A percentile compares a stretch with the other conserved stretches of the same genome.
Conservation (phyloP, 139 green algal species). For the Chlorella sorokiniana region DNA sequence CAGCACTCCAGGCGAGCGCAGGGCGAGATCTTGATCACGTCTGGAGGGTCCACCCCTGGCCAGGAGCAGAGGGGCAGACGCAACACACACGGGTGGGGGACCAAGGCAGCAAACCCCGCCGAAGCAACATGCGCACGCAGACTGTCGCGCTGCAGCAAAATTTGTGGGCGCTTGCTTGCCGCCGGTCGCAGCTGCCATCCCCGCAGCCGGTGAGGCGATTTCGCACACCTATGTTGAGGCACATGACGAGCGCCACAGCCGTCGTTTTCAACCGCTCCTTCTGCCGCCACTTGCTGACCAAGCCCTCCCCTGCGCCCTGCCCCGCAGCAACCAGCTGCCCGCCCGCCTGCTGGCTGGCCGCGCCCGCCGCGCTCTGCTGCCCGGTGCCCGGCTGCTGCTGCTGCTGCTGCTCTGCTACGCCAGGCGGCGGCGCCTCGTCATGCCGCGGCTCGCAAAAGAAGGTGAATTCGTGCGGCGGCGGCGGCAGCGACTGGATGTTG, state of each 20-base stretch:
- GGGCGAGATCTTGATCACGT: slow-evolving; percentile 97
- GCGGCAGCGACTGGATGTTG: slow-evolving; percentile 9
- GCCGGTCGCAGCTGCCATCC: not conserved
- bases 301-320: not conserved
- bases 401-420: not conserved
- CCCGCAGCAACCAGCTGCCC: not conserved
- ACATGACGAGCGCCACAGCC: slow-evolving; percentile 95
- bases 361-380: not conserved
- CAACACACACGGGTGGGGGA: not conserved
- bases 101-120: not conserved
- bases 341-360: not conserved
- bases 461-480: slow-evolving; percentile 8
- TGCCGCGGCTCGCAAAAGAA: slow-evolving; percentile 43
- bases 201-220: not conserved
- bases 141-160: no score
- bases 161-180: not conserved
- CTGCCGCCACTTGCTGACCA: slow-evolving; percentile 76
- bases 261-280: slow-evolving; percentile 93
- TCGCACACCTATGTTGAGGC: slow-evolving; percentile 91
- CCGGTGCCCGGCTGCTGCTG: not conserved
- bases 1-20: slow-evolving; percentile 95
- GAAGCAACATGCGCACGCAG: not conserved
- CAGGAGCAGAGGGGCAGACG: not conserved
- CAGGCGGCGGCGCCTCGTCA: not conserved
- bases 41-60: slow-evolving; percentile 92